phyloP scores from a whole-genome alignment of 805 yeast genomes.

The Sungouiella thailandica region DNA sequence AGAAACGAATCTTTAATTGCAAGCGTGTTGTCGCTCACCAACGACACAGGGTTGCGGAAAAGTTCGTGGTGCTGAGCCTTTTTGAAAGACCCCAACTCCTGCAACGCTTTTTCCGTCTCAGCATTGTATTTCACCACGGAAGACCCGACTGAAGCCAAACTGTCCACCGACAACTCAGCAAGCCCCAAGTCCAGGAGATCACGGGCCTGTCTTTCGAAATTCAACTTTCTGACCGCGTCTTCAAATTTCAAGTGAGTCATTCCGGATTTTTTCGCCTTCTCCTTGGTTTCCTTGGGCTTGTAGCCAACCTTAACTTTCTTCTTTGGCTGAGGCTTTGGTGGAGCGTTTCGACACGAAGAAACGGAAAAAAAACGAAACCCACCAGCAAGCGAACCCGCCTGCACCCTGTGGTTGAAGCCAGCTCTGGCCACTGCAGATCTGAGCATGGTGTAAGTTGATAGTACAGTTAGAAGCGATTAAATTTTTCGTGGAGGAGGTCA shows the following conservation, averaged over 20 bases:
- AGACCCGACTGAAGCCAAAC: slow-evolving; percentile 7
- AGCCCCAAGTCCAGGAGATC: slow-evolving; percentile 10
- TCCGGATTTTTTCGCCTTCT: slow-evolving; percentile 33
- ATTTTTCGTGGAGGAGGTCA: slow-evolving; percentile 5
- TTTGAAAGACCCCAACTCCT: slow-evolving; percentile 58
- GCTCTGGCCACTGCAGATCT: slow-evolving; percentile 10
- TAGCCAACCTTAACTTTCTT: slow-evolving; percentile 21
- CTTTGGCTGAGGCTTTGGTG: slow-evolving; percentile 18
- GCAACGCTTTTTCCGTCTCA: slow-evolving; percentile 38
- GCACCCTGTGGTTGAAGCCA: slow-evolving; percentile 2
- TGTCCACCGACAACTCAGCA: slow-evolving; percentile 10
- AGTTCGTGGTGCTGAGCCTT: slow-evolving; percentile 62
- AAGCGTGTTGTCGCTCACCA: slow-evolving; percentile 50
- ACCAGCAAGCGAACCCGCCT: slow-evolving; percentile 2
- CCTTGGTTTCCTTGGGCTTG: slow-evolving; percentile 14
- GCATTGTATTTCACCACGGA: slow-evolving; percentile 34
- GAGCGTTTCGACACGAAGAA: slow-evolving; percentile 7
- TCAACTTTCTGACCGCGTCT: slow-evolving; percentile 32
- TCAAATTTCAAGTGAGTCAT: slow-evolving; percentile 37
- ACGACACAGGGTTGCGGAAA: slow-evolving; percentile 53
- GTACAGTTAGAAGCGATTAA: too few species aligned
- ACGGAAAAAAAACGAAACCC: slow-evolving; percentile 7
- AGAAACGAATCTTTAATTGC: slow-evolving; percentile 36
- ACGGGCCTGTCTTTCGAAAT: slow-evolving; percentile 29
- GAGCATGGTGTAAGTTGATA: slow-evolving; percentile 9